phyloP scores from a whole-genome alignment of 2,329 filamentous ascomycete genomes.

The Beauveria medogensis region DNA sequence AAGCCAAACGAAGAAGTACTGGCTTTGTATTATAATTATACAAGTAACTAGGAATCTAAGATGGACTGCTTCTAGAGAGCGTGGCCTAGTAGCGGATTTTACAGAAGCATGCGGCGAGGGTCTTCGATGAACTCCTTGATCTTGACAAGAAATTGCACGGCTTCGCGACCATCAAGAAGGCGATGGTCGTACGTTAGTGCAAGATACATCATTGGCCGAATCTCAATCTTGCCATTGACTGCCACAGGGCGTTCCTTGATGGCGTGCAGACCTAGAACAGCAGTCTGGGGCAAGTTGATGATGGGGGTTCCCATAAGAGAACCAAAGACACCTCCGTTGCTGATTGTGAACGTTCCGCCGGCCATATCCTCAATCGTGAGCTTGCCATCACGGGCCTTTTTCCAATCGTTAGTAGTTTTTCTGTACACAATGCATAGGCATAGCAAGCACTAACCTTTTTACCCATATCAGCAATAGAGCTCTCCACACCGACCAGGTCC shows the following conservation, averaged over 20 bases:
- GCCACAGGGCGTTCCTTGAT: conserved; percentile 92
- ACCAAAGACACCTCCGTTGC: conserved; percentile 94
- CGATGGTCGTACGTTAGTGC: conserved; percentile 97
- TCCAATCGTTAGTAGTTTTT: conserved; percentile 9
- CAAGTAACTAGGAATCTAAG: conserved; percentile 3
- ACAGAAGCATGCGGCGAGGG: conserved; percentile 80
- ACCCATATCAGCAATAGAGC: conserved; percentile 83
- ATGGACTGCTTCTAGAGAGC: conserved; percentile 6
- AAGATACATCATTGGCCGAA: conserved; percentile 99
- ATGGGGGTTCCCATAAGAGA: conserved; percentile 97
- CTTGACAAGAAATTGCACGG: conserved; percentile 93
- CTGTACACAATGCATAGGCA: neutral
- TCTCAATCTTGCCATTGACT: conserved; percentile 88
- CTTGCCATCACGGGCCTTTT: conserved; percentile 83
- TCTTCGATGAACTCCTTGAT: conserved; percentile 98
- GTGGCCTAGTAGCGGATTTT: conserved; percentile 14
- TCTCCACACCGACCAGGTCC: conserved; percentile 84
- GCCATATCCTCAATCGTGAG: conserved; percentile 99
- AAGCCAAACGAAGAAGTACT: neutral
- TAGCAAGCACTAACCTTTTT: conserved; percentile 62
- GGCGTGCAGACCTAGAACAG: conserved; percentile 85
- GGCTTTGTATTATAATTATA: neutral
- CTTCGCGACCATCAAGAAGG: conserved; percentile 88
- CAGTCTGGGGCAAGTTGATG: conserved; percentile 92
- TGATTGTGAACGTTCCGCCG: conserved; percentile 95